Evolutionary conservation across 2,329 filamentous ascomycete genomes (phyloP), one percentile per base, ranked within the genome.

Genomic region (Colletotrichum sidae): DNA sequence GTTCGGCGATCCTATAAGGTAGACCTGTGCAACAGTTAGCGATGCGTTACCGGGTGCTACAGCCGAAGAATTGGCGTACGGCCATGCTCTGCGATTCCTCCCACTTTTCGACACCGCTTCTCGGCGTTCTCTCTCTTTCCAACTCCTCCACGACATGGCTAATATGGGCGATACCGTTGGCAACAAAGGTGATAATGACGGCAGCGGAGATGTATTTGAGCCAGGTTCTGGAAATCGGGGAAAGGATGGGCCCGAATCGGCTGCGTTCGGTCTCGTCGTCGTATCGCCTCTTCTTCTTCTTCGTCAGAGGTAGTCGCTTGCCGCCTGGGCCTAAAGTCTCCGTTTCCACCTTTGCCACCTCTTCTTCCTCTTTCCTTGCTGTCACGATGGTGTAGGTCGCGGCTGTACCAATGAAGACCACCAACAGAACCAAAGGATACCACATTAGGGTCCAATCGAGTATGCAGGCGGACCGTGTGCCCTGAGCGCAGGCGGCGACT

Each of bases 1-100:
- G 82, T 97, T 97, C 70, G 94, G 91, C 49, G 92, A 91, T 59
- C 91, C 93, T 61, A 93, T 87, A 68, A 96, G 83, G 77, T 96
- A 97, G 74, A 97, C 90, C 94, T 97, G 72, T 61, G 12, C 67
- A 46, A 13, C 25, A 50, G 17, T 67, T 60, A 67, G 64, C 55
- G 25, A 25, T 39, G 11, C 25, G 51, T 8, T 67, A 37, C 33
- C 60, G 52, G 69, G 68, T 33, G 69, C 39, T 45, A 69, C 60
- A 68, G 35, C 15, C 11, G 13, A 13, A 13, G 17, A 15, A 13
- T 13, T 50, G 17, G 35, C 64, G 8, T 67, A 65, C 64, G 6
- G 55, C 52, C 64, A 67, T 67, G 50, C 45, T 55, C 49, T 65
- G 64, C 13, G 64, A 64, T 45, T 67, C 64, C 55, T 65, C 62